phyloP scores from a whole-genome alignment of 106 monocot species.

The Gastrodia elata region DNA sequence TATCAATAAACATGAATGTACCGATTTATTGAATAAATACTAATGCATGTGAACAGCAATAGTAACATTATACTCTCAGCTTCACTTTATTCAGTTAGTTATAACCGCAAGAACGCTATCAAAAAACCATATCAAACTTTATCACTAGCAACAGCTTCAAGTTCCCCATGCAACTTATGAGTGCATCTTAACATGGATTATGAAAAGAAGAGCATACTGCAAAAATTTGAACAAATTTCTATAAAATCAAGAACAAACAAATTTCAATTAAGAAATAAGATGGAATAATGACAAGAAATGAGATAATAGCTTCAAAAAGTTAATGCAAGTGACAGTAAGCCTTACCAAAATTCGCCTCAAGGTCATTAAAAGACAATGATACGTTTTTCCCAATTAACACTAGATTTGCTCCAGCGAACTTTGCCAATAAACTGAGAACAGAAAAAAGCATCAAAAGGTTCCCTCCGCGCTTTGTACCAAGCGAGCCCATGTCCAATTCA shows the following conservation, averaged over 20 bases:
- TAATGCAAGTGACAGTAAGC: not conserved
- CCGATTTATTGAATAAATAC: not conserved
- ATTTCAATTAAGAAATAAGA: not conserved
- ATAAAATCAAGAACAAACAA: not conserved
- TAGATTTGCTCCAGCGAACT: conserved; percentile 35
- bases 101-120: not conserved
- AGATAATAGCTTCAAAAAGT: not conserved
- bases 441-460: conserved; percentile 9
- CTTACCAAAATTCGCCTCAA: conserved; percentile 77
- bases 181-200: not conserved
- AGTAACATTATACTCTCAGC: not conserved
- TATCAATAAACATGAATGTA: not conserved
- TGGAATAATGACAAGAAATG: not conserved
- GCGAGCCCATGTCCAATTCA: conserved; percentile 8
- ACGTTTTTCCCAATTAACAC: conserved; percentile 71
- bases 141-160: not conserved
- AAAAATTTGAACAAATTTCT: not conserved
- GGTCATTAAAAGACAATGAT: conserved; percentile 49
- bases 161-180: not conserved
- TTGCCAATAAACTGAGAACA: conserved; percentile 16
- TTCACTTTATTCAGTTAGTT: not conserved
- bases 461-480: not conserved
- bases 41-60: not conserved
- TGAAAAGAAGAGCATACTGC: not conserved
- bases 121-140: not conserved